Base-by-base conservation (phyloP, 495 filamentous ascomycete genomes). In the Hypomontagnella submonticulosa region DNA sequence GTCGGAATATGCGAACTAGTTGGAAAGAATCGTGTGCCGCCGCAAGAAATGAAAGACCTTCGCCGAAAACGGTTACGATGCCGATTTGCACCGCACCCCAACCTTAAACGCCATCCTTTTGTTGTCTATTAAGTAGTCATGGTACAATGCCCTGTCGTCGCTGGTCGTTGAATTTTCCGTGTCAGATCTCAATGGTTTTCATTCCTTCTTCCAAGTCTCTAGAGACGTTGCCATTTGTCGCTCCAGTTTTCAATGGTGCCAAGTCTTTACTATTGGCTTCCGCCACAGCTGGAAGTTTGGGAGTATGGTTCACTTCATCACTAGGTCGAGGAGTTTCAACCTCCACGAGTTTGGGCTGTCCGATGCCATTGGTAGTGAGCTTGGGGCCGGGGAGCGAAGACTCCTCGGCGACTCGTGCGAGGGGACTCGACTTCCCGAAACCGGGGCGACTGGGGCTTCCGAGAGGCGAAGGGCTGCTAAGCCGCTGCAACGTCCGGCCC, bases 141-240 rank as follows among this genome's bases (percentile, higher is more conserved):
- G 50, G 66, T 65, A 70, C 49, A 68, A 62, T 63, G 30, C 41
- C 23, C 44, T 66, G 49, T 72, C 69, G 36, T 72, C 63, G 66
- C 66, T 37, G 53, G 57, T 74, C 69, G 66, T 68, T 30, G 57
- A 68, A 66, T 50, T 54, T 63, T 74, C 70, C 70, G 44, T 63
- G 41, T 73, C 70, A 86, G 55, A 86, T 86, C 73, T 86, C 83
- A 67, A 86, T 85, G 38, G 81, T 83, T 73, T 85, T 86, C 83
- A 86, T 85, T 18, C 75, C 73, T 46, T 77, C 81, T 57, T 82
- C 82, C 8, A 79, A 61, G 12, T 69, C 63, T 50, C 63, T 36
- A 33, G 41, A 33, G 3, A 18, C 40, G 36, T 62, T 62, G 32
- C 71, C 73, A 50, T 73, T 76, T 38, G 49, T 42, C 18, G 51